Evolutionary conservation across 331 rosid genomes (phyloP).

Genomic region (Malus hybrid): DNA sequence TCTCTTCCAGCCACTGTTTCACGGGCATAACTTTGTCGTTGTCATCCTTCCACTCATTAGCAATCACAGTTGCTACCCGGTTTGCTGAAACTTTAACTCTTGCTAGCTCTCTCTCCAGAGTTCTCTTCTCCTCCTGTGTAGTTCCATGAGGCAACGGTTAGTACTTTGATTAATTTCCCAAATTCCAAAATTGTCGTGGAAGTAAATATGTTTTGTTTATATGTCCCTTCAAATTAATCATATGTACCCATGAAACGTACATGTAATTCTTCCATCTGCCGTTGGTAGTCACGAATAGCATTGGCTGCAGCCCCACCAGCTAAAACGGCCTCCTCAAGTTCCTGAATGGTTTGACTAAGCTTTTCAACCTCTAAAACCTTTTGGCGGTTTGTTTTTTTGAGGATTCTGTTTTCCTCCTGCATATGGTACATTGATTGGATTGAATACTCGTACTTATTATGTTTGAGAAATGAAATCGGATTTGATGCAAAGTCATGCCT

Average conservation of each 20-base stretch:
- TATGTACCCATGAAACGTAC: conserved; percentile 30
- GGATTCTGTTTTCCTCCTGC: conserved; percentile 92
- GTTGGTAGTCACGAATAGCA: conserved; percentile 60
- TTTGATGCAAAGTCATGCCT: conserved; percentile 40
- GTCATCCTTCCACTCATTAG: conserved; percentile 98
- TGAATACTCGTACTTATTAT: background rate
- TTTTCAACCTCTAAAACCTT: conserved; percentile 86
- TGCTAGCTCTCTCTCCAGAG: conserved; percentile 87
- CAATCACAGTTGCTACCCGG: conserved; percentile 71
- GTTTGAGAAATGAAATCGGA: conserved; percentile 6
- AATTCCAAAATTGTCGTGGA: background rate
- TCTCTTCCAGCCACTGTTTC: conserved; percentile 90
- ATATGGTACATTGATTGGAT: conserved; percentile 17
- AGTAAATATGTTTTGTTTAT: background rate
- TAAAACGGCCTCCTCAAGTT: conserved; percentile 82
- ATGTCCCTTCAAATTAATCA: background rate
- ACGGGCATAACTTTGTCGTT: conserved; percentile 88
- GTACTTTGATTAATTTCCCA: background rate
- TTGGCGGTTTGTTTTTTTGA: conserved; percentile 82
- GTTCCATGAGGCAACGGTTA: conserved; percentile 5
- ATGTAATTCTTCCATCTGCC: conserved; percentile 59
- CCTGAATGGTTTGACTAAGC: conserved; percentile 80
- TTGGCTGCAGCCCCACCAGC: conserved; percentile 72
- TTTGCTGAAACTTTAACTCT: conserved; percentile 80
- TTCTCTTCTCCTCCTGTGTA: conserved; percentile 79